A percentile compares a stretch with the other conserved stretches of the same genome.
phyloP scores from a whole-genome alignment of 345 rosid genomes.

The Conringia planisiliqua region DNA sequence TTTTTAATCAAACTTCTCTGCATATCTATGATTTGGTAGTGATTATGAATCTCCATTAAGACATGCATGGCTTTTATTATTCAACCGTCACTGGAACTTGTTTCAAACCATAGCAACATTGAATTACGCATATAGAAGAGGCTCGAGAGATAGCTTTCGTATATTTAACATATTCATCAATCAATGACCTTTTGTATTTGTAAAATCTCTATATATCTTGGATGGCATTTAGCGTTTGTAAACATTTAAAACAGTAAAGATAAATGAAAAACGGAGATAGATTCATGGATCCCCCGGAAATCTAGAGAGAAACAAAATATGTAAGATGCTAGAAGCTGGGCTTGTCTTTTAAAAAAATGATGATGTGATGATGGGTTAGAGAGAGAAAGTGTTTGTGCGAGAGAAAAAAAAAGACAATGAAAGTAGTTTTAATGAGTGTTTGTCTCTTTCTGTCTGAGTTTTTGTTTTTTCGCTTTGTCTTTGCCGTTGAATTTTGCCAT shows the following conservation, averaged over 20 bases:
- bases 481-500: slow-evolving; percentile 33
- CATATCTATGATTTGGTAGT: background rate
- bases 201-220: background rate
- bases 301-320: slow-evolving; percentile 39
- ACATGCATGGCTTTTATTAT: slow-evolving; percentile 17
- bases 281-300: slow-evolving; percentile 50
- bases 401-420: slow-evolving; percentile 30
- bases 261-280: background rate
- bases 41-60: background rate
- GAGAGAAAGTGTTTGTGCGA: slow-evolving; percentile 29
- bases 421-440: slow-evolving; percentile 44
- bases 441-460: slow-evolving; percentile 43
- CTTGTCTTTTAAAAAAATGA: slow-evolving; percentile 42
- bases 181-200: background rate
- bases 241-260: background rate
- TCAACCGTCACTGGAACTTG: background rate
- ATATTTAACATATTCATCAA: background rate
- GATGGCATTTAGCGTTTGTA: slow-evolving; percentile 6
- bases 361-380: slow-evolving; percentile 52
- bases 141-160: background rate
- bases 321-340: slow-evolving; percentile 26
- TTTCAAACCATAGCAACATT: slow-evolving; percentile 4
- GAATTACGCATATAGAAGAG: background rate
- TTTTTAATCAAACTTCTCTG: background rate
- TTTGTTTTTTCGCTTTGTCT: slow-evolving; percentile 46